phyloP scores from a whole-genome alignment of 768 basidiomycete species.

The Suillus spraguei region DNA sequence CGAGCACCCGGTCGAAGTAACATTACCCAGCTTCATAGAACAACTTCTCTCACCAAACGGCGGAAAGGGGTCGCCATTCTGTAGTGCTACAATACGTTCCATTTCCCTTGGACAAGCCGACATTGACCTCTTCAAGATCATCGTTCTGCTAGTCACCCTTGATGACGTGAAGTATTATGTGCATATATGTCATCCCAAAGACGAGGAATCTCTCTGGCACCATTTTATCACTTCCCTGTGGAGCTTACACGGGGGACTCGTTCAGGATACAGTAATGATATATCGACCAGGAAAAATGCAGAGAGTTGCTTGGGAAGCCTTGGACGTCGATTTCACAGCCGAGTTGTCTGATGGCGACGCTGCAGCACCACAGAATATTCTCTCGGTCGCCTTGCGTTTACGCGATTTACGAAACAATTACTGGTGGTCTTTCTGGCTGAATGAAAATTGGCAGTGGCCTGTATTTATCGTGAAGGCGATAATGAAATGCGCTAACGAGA shows the following conservation, averaged over 20 bases:
- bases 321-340: neutral
- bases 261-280: neutral
- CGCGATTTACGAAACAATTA: neutral
- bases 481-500: neutral
- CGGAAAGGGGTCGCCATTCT: neutral
- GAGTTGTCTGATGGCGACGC: neutral
- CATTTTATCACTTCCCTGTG: neutral
- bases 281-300: conserved; percentile 1
- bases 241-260: neutral
- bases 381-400: neutral
- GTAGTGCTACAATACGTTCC: neutral
- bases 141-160: neutral
- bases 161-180: conserved; percentile 1
- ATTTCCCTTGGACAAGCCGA: conserved; percentile 6
- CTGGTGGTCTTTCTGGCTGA: conserved; percentile 6
- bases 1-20: neutral
- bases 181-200: neutral
- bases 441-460: conserved; percentile 3
- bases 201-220: neutral
- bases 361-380: neutral
- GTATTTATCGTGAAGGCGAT: conserved; percentile 2
- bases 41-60: conserved; percentile 7
- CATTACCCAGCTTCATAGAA: neutral
- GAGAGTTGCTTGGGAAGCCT: neutral
- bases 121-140: neutral